A percentile compares a stretch with the other conserved stretches of the same genome.
phyloP scores from a whole-genome alignment of 176 grass and related monocot genomes.

The Phyllostachys edulis region DNA sequence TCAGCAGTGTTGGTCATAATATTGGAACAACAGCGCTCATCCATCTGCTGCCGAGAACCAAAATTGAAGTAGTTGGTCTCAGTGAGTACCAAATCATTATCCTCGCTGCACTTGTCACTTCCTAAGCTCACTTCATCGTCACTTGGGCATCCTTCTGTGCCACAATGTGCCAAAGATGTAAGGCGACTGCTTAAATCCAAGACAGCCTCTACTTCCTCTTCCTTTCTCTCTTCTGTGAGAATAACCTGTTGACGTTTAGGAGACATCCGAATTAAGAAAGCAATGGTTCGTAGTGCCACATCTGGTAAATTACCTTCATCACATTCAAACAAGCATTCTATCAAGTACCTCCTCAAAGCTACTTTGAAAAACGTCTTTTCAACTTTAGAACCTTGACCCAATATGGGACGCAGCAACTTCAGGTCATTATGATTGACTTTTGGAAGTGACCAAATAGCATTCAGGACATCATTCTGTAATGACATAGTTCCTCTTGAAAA shows the following conservation, averaged over 20 bases:
- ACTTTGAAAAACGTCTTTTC: slow-evolving; percentile 1
- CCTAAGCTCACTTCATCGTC: slow-evolving; percentile 32
- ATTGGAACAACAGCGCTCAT: no score
- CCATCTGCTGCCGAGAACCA: slow-evolving; percentile 9
- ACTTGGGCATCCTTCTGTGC: slow-evolving; percentile 28
- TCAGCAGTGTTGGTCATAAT: no score
- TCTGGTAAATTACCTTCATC: slow-evolving; percentile 33
- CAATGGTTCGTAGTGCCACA: neutral
- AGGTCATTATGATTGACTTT: slow-evolving; percentile 7
- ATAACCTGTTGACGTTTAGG: no score
- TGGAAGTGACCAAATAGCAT: slow-evolving; percentile 47
- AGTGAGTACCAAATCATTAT: slow-evolving; percentile 40
- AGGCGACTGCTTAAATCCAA: slow-evolving; percentile 48
- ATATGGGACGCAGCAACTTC: slow-evolving; percentile 23
- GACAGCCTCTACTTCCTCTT: slow-evolving; percentile 29
- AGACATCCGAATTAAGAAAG: no score
- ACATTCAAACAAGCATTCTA: slow-evolving; percentile 38
- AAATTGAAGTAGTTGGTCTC: slow-evolving; percentile 35
- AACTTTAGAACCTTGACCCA: slow-evolving; percentile 28
- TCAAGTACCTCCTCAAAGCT: slow-evolving; percentile 24
- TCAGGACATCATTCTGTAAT: slow-evolving; percentile 37
- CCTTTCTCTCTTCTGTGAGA: neutral
- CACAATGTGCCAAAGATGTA: slow-evolving; percentile 33
- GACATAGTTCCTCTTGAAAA: slow-evolving; percentile 30
- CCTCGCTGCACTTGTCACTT: slow-evolving; percentile 27